Base-by-base conservation (phyloP, 2,329 filamentous ascomycete genomes). In the Monosporascus sp. region DNA sequence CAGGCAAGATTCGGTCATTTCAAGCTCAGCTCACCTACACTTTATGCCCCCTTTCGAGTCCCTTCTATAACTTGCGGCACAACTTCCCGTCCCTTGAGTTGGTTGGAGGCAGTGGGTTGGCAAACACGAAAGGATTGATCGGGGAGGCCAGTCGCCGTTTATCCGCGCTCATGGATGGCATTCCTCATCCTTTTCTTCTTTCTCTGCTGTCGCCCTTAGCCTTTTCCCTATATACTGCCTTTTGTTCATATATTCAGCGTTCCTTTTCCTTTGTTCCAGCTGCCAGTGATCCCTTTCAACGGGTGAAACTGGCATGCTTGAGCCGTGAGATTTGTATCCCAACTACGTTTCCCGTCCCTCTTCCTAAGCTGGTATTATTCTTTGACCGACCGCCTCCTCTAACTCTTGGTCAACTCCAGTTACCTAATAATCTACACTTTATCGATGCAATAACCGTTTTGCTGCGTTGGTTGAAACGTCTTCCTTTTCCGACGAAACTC, bases 401-500 rank as follows among this genome's bases (percentile, higher is more conserved):
- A n/a, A 46, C 43, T 17, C 43, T 46, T 46, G 43, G 11, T 6
- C 24, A 24, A 26, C 43, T 46, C 59, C 59, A 61, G 53, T 45
- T 63, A 65, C 59, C 57, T 66, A 66, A 66, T 66, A 61, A 52
- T 60, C 59, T 61, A 54, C 54, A 52, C 54, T 60, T 64, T 57
- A 45, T 46, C 43, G 14, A 46, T 46, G 26, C 60, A 59, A 62
- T 63, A 64, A 62, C 62, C 57, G 54, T 55, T 60, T 61, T 58
- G 22, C 61, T 62, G 54, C 56, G 53, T 46, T 46, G 22, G 43
- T 27, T 17, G 17, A 57, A 46, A 65, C 62, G 64, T 61, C 60
- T 54, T 62, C 61, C 59, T 64, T 60, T 59, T 59, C 65, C 63
- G 63, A 54, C 61, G 22, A 22, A 69, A 78, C 82, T 86, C 83